A percentile compares a stretch with the other conserved stretches of the same genome.
Evolutionary conservation across 2,329 filamentous ascomycete genomes (phyloP).

Genomic region (Pestalotiopsis fici): DNA sequence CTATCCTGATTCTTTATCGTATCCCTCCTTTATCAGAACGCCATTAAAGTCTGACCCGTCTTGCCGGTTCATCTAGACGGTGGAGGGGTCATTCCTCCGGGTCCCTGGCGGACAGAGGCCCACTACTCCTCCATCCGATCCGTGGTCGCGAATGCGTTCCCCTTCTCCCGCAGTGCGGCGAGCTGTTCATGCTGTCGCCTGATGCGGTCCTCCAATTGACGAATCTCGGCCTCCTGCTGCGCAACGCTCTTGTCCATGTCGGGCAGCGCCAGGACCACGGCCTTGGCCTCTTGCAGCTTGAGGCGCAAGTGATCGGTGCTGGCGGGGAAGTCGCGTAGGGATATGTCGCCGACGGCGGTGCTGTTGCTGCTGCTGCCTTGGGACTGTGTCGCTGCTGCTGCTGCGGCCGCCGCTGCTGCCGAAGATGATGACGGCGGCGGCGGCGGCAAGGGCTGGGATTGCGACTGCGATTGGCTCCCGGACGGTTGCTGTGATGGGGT

Average conservation of each 20-base stretch:
- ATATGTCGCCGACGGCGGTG: conserved; percentile 33
- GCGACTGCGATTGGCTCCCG: conserved; percentile 12
- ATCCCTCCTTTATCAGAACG: neutral
- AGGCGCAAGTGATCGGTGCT: conserved; percentile 80
- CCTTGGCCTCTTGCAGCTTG: conserved; percentile 77
- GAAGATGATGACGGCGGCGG: conserved; percentile 17
- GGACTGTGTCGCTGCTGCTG: conserved; percentile 21
- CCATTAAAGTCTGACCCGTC: neutral
- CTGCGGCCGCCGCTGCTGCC: conserved; percentile 22
- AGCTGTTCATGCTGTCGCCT: conserved; percentile 62
- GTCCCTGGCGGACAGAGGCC: neutral
- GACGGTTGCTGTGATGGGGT: conserved; percentile 25
- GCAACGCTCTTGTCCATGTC: conserved; percentile 68
- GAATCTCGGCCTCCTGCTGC: conserved; percentile 74
- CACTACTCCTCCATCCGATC: conserved; percentile 43
- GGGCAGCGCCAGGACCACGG: conserved; percentile 64
- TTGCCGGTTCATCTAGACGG: neutral
- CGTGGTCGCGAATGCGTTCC: conserved; percentile 35
- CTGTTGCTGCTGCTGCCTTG: conserved; percentile 21
- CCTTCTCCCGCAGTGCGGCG: conserved; percentile 52
- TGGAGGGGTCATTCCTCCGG: neutral
- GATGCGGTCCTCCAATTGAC: conserved; percentile 65
- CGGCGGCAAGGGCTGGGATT: conserved; percentile 13
- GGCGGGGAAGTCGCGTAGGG: conserved; percentile 74
- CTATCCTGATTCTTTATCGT: neutral